These are phyloP conservation scores for Stygiomarasmius scandens DNA, from an alignment of 1,284 basidiomycete genomes.

Conservation along the genomic window DNA sequence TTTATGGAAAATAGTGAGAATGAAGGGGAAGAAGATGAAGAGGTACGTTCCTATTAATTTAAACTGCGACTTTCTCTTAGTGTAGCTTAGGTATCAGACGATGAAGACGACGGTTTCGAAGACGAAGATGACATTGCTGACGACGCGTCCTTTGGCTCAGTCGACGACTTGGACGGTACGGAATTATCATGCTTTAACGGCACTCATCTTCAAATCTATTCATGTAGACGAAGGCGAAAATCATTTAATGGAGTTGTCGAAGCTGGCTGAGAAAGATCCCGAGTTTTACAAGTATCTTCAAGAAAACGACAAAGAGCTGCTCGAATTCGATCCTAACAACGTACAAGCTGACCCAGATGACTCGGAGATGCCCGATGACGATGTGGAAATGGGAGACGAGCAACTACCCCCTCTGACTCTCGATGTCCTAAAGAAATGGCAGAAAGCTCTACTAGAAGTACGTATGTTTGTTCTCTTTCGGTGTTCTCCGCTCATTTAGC, in stretches of 20 bases:
- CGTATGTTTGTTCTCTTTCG: conserved; percentile 19
- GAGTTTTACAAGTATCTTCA: conserved; percentile 98
- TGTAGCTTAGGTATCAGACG: conserved; percentile 45
- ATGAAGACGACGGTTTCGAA: conserved; percentile 44
- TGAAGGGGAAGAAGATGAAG: conserved; percentile 38
- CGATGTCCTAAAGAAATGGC: conserved; percentile 82
- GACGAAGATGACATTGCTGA: conserved; percentile 55
- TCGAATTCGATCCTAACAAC: conserved; percentile 69
- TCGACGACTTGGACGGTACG: conserved; percentile 77
- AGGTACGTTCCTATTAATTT: conserved; percentile 23
- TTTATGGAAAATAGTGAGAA: conserved; percentile 73
- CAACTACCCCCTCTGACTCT: conserved; percentile 72
- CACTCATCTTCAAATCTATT: background rate
- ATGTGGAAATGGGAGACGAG: conserved; percentile 46
- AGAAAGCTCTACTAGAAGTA: conserved; percentile 88
- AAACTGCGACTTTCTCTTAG: background rate
- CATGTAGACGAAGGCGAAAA: conserved; percentile 64
- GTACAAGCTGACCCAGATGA: conserved; percentile 39
- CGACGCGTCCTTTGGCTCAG: conserved; percentile 71
- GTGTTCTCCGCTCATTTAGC: background rate
- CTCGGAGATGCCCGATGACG: conserved; percentile 40
- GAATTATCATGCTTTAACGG: too few relatives aligned
- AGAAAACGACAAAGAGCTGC: conserved; percentile 90
- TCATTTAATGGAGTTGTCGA: conserved; percentile 84
- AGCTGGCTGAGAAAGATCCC: conserved; percentile 93